Evolutionary conservation across 352 stramenopile species (phyloP).

Genomic region (Thalassiosira livingstoniorum): DNA sequence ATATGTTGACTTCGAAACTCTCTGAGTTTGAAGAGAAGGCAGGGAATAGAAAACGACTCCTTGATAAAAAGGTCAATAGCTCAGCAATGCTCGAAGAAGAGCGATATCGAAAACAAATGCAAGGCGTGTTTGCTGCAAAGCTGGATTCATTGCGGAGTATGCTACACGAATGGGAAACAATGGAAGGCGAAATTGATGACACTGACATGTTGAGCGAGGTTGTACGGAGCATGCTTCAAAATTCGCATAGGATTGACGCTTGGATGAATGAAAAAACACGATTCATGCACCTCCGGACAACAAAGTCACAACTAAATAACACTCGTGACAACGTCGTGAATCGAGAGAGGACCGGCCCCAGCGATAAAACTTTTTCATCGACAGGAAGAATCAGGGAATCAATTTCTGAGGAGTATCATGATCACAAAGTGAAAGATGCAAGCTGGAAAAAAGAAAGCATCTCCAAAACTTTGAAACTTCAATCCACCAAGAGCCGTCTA

Average conservation of each 20-base stretch:
- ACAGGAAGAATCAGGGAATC: background rate
- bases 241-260: conserved; percentile 70
- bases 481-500: background rate
- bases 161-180: conserved; percentile 71
- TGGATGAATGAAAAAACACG: conserved; percentile 78
- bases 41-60: conserved; percentile 71
- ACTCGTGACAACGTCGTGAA: no score
- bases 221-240: conserved; percentile 73
- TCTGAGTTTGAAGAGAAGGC: conserved; percentile 79
- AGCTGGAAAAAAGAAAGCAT: background rate
- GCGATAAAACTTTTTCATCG: conserved; percentile 1
- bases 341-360: conserved; percentile 22
- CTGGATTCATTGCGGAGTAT: conserved; percentile 65
- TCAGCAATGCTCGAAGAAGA: conserved; percentile 77
- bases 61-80: conserved; percentile 78
- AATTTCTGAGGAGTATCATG: background rate
- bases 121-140: conserved; percentile 78
- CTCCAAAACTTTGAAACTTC: background rate
- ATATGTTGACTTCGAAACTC: conserved; percentile 78
- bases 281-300: conserved; percentile 81
- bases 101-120: conserved; percentile 82
- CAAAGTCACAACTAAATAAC: conserved; percentile 56
- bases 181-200: conserved; percentile 68
- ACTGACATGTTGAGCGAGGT: conserved; percentile 80
- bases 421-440: background rate